These are phyloP conservation scores for Talaromyces funiculosus DNA, from an alignment of 2,329 filamentous ascomycete species.

Conservation along the genomic window DNA sequence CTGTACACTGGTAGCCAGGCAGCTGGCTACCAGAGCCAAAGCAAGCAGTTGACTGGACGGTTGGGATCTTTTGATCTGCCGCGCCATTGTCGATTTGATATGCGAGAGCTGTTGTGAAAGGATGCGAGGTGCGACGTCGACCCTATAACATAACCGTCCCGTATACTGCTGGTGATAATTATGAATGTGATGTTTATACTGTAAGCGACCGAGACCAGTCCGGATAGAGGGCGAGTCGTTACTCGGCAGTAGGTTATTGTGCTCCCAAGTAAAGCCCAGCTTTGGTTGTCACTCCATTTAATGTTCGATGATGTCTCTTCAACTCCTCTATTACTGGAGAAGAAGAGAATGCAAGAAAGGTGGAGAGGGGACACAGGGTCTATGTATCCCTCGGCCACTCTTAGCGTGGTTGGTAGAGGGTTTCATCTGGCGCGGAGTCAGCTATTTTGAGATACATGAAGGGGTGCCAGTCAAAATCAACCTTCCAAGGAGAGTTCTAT, in stretches of 20 bases:
- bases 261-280: constrained; percentile 2
- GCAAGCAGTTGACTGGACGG: not conserved
- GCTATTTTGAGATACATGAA: constrained; percentile 13
- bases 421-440: constrained; percentile 14
- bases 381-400: constrained; percentile 6
- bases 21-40: constrained; percentile 8
- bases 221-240: not conserved
- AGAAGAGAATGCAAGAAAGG: not conserved
- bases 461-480: not conserved
- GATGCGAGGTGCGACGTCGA: not conserved
- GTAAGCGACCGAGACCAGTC: not conserved
- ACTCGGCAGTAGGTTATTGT: constrained; percentile 6
- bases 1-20: not conserved
- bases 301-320: not conserved
- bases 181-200: not conserved
- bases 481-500: not conserved
- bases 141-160: not conserved
- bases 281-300: not conserved
- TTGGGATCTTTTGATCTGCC: not conserved
- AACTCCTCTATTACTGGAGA: not conserved
- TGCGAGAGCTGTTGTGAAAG: not conserved
- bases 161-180: not conserved
- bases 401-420: not conserved
- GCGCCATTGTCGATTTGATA: constrained; percentile 2
- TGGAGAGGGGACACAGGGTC: not conserved